Base-by-base conservation (phyloP, 148 eudicot species). In the Silene latifolia region DNA sequence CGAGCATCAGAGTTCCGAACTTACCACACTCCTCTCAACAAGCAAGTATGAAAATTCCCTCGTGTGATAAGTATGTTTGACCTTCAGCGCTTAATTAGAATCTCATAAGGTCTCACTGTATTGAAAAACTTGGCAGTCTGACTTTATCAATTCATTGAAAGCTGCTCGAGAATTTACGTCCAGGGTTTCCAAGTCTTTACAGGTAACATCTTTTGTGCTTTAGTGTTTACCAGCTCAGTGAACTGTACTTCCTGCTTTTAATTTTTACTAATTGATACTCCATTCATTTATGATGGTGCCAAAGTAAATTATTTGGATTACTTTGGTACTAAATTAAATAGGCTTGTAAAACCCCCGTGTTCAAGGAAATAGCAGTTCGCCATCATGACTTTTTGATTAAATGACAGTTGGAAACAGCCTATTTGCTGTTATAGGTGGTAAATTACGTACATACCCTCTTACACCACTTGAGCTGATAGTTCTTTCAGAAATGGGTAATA, bases 21-120 rank as follows among this genome's bases (percentile, higher is more conserved):
- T 39, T 96, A 89, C 83, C 99, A 96, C 85, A 92, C 95, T 3
- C 99, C 99, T 42, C 91, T 96, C 47, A 96, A 89, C 89, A 87
- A 96, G 78, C 99, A 96, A 83, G 99, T 92, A 89, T 24, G 85
- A 35, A 48, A 63, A 32, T 63, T 29, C 6, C 75, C 7, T 72
- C 56, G 15, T 10, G 19, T 23, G 67, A 21, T 74, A 12, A 51
- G 69, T 54, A 59, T 29, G 29, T 71, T 68, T 56, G 13, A 60
- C 54, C 24, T 54, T 11, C 32, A 59, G 56, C 20, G 61, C 67
- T 67, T 47, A 15, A 60, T 56, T 47, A 7, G 67, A 60, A 58
- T 47, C 73, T 78, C 72, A 29, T 61, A 21, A 42, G 64, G 47
- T 20, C 21, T 72, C 66, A 67, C 67, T 18, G 39, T 78, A 25